Evolutionary conservation across 2,329 filamentous ascomycete species (phyloP), one percentile per base, ranked within the genome.

Genomic region (Emergomyces africanus): DNA sequence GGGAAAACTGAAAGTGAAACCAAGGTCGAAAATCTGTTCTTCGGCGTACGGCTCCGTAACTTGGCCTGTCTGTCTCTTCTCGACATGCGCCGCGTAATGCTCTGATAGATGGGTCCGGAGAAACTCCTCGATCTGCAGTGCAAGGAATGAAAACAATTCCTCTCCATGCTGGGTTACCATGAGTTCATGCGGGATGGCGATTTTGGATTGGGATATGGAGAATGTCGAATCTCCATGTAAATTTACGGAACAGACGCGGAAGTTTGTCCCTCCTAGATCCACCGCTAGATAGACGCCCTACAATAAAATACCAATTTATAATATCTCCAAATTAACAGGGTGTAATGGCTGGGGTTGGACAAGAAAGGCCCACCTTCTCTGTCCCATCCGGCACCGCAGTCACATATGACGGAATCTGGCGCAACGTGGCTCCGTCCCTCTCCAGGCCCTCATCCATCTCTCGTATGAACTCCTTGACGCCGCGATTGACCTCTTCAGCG

Each of bases 1-100:
- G 2, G 94, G 94, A 77, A 97, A 99, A 71, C 89, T 95, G 76
- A 99, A 99, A 57, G 94, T 99, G 76, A 99, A 99, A n/a, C 94
- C 94, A 48, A 99, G 80, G 67, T 90, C 88, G 77, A 97, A 96
- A 62, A 94, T 83, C 61, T 92, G 81, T 71, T 92, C 84, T 63
- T 90, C 84, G 58, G 78, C 78, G 69, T 79, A 84, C 33, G 82
- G 83, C 55, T 81, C 77, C 23, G 79, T 78, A 30, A 79, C 79
- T 70, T 80, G 83, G 54, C 78, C 74, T 2, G 84, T 85, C 63
- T 82, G 76, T 62, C 86, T 83, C 62, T 86, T 83, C 65, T 81
- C 80, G 61, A 85, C 71, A 71, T 90, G 81, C 62, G 83, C 79
- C 67, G 86, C 81, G 68, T 96, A 96, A 70, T 91, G 90, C 15